Percentiles rank a stretch among this genome's conserved stretches.
Conservation (phyloP, 1,284 basidiomycete species). For the Cryptococcus neoformans region DNA sequence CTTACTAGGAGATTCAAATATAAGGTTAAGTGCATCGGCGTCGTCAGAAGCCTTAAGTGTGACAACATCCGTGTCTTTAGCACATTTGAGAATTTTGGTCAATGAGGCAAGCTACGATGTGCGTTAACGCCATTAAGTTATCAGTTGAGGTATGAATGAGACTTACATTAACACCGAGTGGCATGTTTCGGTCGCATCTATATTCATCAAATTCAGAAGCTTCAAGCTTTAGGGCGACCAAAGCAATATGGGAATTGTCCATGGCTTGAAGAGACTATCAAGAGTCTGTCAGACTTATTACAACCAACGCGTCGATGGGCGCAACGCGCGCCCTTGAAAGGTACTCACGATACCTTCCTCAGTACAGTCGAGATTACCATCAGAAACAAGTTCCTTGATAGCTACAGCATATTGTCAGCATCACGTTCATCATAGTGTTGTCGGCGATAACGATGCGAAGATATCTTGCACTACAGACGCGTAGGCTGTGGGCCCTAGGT, state of each 20-base stretch:
- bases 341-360: slow-evolving; percentile 86
- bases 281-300: not conserved
- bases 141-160: not conserved
- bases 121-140: not conserved
- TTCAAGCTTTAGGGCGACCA: slow-evolving; percentile 68
- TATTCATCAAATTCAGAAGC: slow-evolving; percentile 79
- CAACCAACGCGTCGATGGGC: not conserved
- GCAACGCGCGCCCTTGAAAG: not conserved
- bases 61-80: slow-evolving; percentile 93
- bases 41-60: slow-evolving; percentile 91
- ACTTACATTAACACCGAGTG: slow-evolving; percentile 75
- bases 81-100: slow-evolving; percentile 95
- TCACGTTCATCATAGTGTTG: too few species aligned
- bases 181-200: slow-evolving; percentile 95
- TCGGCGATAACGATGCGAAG: not conserved
- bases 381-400: slow-evolving; percentile 95
- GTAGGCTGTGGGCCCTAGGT: not conserved
- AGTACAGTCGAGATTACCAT: slow-evolving; percentile 97
- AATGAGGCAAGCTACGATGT: slow-evolving; percentile 64
- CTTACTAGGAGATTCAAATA: slow-evolving; percentile 88
- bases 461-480: not conserved
- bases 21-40: slow-evolving; percentile 82
- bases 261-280: slow-evolving; percentile 85
- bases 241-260: slow-evolving; percentile 99
- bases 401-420: slow-evolving; percentile 55